phyloP scores from a whole-genome alignment of 192 early-diverging fungal genomes.

The Linnemannia hyalina region DNA sequence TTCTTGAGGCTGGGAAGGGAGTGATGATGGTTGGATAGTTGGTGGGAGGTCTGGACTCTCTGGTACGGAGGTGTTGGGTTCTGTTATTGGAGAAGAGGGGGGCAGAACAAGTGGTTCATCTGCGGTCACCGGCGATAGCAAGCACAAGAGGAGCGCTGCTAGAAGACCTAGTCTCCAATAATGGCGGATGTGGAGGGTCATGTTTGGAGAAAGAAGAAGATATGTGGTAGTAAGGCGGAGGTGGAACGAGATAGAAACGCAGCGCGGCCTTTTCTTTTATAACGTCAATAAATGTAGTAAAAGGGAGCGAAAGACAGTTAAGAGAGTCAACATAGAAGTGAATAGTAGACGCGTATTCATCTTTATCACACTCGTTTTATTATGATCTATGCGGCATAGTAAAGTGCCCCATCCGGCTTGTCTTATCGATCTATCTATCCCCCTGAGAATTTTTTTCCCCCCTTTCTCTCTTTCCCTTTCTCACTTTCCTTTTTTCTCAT shows the following conservation, averaged over 20 bases:
- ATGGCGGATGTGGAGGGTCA: neutral
- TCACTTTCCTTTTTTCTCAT: too few species aligned
- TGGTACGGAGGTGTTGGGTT: neutral
- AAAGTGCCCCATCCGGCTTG: neutral
- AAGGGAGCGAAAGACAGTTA: neutral
- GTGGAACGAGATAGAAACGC: neutral
- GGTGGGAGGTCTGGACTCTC: neutral
- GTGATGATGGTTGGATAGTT: neutral
- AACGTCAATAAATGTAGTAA: neutral
- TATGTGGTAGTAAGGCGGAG: neutral
- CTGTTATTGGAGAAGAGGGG: neutral
- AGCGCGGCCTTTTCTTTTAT: neutral
- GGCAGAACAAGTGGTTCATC: constrained; percentile 6
- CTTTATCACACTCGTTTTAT: neutral
- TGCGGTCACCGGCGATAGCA: neutral
- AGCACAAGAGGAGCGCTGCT: neutral
- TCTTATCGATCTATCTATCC: too few species aligned
- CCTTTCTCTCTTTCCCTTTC: too few species aligned
- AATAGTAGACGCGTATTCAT: neutral
- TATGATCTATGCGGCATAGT: neutral
- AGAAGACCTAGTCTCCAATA: neutral
- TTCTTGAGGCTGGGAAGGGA: neutral
- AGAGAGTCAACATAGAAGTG: neutral
- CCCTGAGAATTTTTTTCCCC: too few species aligned
- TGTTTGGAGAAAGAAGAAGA: neutral